Base-by-base conservation (phyloP, 2,329 filamentous ascomycete genomes). In the Hyphodiscus sp. region DNA sequence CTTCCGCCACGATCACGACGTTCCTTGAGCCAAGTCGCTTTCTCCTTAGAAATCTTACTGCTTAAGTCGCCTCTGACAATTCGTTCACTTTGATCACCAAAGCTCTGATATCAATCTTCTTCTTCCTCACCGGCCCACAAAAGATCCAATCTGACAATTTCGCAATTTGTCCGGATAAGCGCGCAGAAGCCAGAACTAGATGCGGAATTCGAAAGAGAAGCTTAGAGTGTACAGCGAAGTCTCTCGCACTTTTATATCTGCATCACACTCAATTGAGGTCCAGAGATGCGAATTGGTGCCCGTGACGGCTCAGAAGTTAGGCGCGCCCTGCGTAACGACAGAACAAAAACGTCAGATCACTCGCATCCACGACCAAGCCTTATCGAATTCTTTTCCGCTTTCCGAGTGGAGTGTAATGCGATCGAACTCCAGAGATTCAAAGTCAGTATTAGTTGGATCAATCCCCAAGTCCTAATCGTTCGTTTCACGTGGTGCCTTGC, bases 401-500 rank as follows among this genome's bases (percentile, higher is more conserved):
- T 7, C 42, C 20, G 16, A 38, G n/a, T 20, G n/a, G 5, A 18
- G n/a, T 15, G 43, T 19, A 26, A 9, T 45, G 43, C 19, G 43
- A 19, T 45, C n/a, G 19, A 26, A 20, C 20, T 20, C 9, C 43
- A 45, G 42, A 18, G 8, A 5, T 18, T 47, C 23, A 26, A 30
- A 47, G 45, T 30, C 33, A 15, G 19, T 47, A 9, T 29, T 29
- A 13, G 20, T 26, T n/a, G 1, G 16, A 41, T 43, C 5, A 20
- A 7, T 10, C 16, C n/a, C 41, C 13, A 29, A n/a, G 19, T n/a
- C 18, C 42, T 41, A 30, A 41, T 6, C 4, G 9, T 19, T 5
- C 13, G 18, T 19, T 38, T 62, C 60, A 62, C 60, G 61, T 61
- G 61, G 60, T 54, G 56, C 60, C 58, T 59, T 56, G 60, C 55